Base-by-base conservation (phyloP, 2,329 filamentous ascomycete genomes). In the Dothiorella sarmentorum region DNA sequence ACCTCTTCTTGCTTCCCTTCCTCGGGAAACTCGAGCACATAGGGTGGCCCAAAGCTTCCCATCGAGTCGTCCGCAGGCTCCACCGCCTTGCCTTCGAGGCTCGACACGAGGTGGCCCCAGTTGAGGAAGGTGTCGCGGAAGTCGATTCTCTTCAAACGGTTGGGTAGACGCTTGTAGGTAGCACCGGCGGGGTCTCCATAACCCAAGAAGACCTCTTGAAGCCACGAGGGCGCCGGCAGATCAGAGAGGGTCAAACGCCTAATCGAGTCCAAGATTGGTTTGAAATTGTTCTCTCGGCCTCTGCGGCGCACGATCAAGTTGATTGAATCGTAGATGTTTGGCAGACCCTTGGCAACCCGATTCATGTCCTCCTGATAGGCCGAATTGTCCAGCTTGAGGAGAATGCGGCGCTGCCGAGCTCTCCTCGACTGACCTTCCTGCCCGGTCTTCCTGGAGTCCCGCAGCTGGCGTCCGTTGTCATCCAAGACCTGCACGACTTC, bases 121-220 rank as follows among this genome's bases (percentile, higher is more conserved):
- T 97, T 86, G 60, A 97, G 75, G 71, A 99, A 97, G 0, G 94
- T 97, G 70, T 99, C 95, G 58, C 91, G 83, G 70, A 91, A 97
- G 71, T 99, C 91, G 56, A 99, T 79, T 58, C 83, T 89, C 66
- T 85, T 85, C 63, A 96, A 80, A 60, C 86, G 83, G 70, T 91
- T 94, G 1, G 89, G 77, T 15, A 99, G 76, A 52, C 91, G 87
- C 63, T 89, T 91, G 75, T 96, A 96, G 20, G 85, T 89, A 31
- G 94, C 94, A 60, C 89, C 87, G 27, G 90, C 84, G 60, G 94
- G 93, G 72, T 99, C 92, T 45, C 94, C 94, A 71, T 96, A 97
- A 3, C 94, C 94, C n/a, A 99, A 78, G 72, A 97, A 99, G 9
- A 97, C 93, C 65, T 97, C 94, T 67, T 96, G 91, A 42, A 99